A percentile compares a stretch with the other conserved stretches of the same genome.
phyloP scores from a whole-genome alignment of 768 basidiomycete genomes.

The Megacollybia marginata region DNA sequence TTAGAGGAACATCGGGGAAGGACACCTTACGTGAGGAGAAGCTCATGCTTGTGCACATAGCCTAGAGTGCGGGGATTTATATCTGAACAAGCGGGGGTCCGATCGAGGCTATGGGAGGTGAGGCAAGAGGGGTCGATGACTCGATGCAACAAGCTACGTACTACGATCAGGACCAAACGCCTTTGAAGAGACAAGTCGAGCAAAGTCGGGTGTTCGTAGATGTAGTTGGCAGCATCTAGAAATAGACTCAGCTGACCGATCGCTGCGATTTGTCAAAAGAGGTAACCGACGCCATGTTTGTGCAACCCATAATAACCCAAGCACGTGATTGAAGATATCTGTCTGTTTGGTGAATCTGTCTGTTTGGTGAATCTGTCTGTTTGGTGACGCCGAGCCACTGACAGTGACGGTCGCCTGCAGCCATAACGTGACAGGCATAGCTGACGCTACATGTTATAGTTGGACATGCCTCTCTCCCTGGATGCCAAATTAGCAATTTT shows the following conservation, averaged over 20 bases:
- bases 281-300: conserved; percentile 42
- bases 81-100: conserved; percentile 63
- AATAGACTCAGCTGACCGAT: neutral
- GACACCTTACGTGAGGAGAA: conserved; percentile 57
- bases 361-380: no score
- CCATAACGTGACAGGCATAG: no score
- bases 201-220: no score
- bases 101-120: no score
- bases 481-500: no score
- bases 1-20: neutral
- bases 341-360: no score
- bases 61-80: conserved; percentile 65
- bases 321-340: no score
- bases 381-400: no score
- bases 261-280: neutral
- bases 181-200: conserved; percentile 62
- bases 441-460: no score
- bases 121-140: conserved; percentile 66
- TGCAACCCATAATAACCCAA: conserved; percentile 51
- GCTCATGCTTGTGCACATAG: conserved; percentile 63
- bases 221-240: conserved; percentile 68
- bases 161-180: no score
- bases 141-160: conserved; percentile 40
- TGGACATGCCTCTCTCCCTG: no score
- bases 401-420: no score